Evolutionary conservation across 2,329 filamentous ascomycete genomes (phyloP).

Genomic region (Penicillium griseofulvum): DNA sequence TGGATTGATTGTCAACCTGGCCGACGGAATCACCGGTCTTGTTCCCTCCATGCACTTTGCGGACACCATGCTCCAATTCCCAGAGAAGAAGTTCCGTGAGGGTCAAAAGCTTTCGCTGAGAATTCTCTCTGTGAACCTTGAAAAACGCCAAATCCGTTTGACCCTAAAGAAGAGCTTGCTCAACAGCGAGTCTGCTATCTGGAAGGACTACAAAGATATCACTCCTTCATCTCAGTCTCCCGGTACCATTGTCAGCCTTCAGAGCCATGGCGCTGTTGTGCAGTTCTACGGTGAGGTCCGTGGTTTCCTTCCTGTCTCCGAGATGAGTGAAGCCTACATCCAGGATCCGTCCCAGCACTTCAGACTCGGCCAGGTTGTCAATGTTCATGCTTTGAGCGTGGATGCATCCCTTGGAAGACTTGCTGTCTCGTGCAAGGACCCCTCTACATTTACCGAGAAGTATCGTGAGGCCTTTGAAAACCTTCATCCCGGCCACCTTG

Average conservation of each 20-base stretch:
- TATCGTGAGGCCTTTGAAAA: slow-evolving; percentile 70
- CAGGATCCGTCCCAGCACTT: slow-evolving; percentile 87
- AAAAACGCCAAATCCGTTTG: slow-evolving; percentile 75
- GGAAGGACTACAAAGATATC: slow-evolving; percentile 74
- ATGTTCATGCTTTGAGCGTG: slow-evolving; percentile 80
- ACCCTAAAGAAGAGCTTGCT: slow-evolving; percentile 94
- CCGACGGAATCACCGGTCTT: slow-evolving; percentile 83
- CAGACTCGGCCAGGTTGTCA: slow-evolving; percentile 84
- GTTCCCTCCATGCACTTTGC: slow-evolving; percentile 86
- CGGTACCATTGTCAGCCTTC: slow-evolving; percentile 81
- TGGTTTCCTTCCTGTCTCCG: slow-evolving; percentile 85
- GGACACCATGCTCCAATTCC: slow-evolving; percentile 82
- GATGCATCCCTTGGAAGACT: slow-evolving; percentile 69
- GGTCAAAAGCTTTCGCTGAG: slow-evolving; percentile 80
- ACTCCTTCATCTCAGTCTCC: slow-evolving; percentile 72
- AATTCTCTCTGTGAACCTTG: slow-evolving; percentile 74
- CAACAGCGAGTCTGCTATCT: slow-evolving; percentile 78
- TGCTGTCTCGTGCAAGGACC: slow-evolving; percentile 90
- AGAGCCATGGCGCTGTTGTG: slow-evolving; percentile 76
- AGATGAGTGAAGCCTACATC: slow-evolving; percentile 98
- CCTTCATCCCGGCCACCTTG: slow-evolving; percentile 69
- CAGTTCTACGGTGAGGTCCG: slow-evolving; percentile 84
- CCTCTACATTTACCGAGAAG: slow-evolving; percentile 72
- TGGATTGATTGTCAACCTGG: slow-evolving; percentile 77
- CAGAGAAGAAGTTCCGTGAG: slow-evolving; percentile 93